Percentiles rank a stretch among this genome's conserved stretches.
These are phyloP conservation scores for Aspergillus transmontanensis DNA, from an alignment of 2,329 filamentous ascomycete species.

Conservation along the genomic window DNA sequence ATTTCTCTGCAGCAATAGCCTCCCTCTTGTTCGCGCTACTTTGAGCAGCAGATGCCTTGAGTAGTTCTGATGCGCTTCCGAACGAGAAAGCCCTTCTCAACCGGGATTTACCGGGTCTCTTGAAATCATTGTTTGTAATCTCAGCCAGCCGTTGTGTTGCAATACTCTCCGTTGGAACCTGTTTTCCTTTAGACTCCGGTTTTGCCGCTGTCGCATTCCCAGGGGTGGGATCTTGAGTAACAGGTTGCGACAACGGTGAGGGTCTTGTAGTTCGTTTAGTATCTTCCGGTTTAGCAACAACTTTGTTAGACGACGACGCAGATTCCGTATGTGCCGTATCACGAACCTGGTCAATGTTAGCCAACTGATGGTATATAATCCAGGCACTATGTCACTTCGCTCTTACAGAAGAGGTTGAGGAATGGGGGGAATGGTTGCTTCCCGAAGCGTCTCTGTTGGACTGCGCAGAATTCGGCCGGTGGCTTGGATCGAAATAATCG, in stretches of 20 bases:
- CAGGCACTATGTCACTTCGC: not conserved
- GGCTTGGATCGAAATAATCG: conserved; percentile 36
- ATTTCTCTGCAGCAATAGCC: conserved; percentile 53
- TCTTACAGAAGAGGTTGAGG: conserved; percentile 69
- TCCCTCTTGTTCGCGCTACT: conserved; percentile 53
- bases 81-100: conserved; percentile 94
- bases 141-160: conserved; percentile 84
- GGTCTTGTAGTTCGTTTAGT: conserved; percentile 67
- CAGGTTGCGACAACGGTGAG: conserved; percentile 74
- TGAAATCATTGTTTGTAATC: conserved; percentile 78
- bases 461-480: conserved; percentile 41
- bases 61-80: conserved; percentile 88
- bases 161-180: conserved; percentile 57
- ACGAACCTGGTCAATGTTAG: conserved; percentile 24
- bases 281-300: conserved; percentile 63
- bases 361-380: not conserved
- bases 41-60: conserved; percentile 70
- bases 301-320: conserved; percentile 21
- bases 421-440: conserved; percentile 56
- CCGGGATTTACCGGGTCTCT: conserved; percentile 80
- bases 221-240: conserved; percentile 48
- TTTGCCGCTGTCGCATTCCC: conserved; percentile 21
- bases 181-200: conserved; percentile 28
- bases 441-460: conserved; percentile 63
- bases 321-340: conserved; percentile 26